phyloP scores from a whole-genome alignment of 2,329 filamentous ascomycete genomes.

The Alternaria novae-zelandiae region DNA sequence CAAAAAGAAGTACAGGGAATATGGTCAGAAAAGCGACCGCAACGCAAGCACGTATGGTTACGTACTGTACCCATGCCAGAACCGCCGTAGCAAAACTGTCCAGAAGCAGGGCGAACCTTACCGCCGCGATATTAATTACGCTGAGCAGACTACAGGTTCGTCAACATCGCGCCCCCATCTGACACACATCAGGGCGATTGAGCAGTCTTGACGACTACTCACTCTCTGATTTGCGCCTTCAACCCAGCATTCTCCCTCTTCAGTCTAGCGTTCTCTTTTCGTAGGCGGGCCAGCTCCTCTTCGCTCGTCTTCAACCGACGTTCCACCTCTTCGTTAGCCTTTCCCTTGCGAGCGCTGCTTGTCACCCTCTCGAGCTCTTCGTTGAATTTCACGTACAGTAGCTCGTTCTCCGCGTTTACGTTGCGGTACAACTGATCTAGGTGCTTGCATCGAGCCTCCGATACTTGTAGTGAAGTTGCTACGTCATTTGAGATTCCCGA shows the following conservation, averaged over 20 bases:
- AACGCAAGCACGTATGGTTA: slow-evolving; percentile 14
- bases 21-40: slow-evolving; percentile 4
- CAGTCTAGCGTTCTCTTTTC: slow-evolving; percentile 84
- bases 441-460: slow-evolving; percentile 78
- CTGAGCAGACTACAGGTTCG: slow-evolving; percentile 6
- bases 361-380: slow-evolving; percentile 85
- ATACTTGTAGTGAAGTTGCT: slow-evolving; percentile 72
- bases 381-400: slow-evolving; percentile 91
- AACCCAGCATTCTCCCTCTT: slow-evolving; percentile 80
- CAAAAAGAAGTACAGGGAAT: not conserved
- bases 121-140: not conserved
- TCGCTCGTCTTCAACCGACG: slow-evolving; percentile 72
- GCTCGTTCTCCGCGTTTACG: slow-evolving; percentile 86
- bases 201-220: slow-evolving; percentile 26
- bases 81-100: not conserved
- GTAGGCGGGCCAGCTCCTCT: slow-evolving; percentile 77
- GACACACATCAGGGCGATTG: not conserved
- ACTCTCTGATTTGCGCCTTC: slow-evolving; percentile 57
- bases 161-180: slow-evolving; percentile 4
- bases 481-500: slow-evolving; percentile 71
- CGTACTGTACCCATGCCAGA: slow-evolving; percentile 8
- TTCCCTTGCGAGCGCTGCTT: slow-evolving; percentile 71
- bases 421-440: slow-evolving; percentile 91
- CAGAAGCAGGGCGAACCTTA: not conserved
- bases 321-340: slow-evolving; percentile 80